Base-by-base conservation (phyloP, 2,329 filamentous ascomycete species). In the Cladosporium colombiae region DNA sequence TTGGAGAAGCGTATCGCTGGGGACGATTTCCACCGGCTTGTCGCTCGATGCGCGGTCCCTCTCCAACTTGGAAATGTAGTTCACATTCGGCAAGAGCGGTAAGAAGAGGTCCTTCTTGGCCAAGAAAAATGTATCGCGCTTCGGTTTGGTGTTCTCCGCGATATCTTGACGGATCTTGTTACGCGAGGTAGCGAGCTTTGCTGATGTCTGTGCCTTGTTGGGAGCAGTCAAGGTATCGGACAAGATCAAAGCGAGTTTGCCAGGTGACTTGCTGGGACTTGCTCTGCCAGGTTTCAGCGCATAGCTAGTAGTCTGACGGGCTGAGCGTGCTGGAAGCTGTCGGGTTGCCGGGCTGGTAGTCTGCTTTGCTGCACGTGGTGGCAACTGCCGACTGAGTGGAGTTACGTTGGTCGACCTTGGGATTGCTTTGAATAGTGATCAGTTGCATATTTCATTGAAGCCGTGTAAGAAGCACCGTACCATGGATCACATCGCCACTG, bases 51-150 rank as follows among this genome's bases (percentile, higher is more conserved):
- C 62, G 13, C 65, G 64, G 13, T 62, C 46, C 6, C 57, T 67
- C 46, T 70, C 68, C 1, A 83, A 74, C 68, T 78, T 81, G 14
- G 74, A 65, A 16, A 84, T 73, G 63, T 82, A 78, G 62, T 81
- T 84, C 66, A 71, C 76, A 1, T 69, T 64, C 0, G 81, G 82
- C 2, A 84, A 75, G 1, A 84, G 70, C 0, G 82, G 81, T n/a
- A 80, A 69, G 69, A 84, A 84, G 55, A 76, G 75, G 21, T 82
- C 75, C 66, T 80, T 78, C 69, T 83, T 75, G 18, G 77, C 76
- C 5, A 82, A 68, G 6, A 84, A 73, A 68, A 83, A 84, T 7
- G 78, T 78, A 70, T 82, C 78, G 2, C 80, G 78, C 68, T 79
- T 82, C 1, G 74, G 76, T 68, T 79, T 82, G 5, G 81, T 80